These are phyloP conservation scores for Pythium phragmiticola DNA, from an alignment of 352 stramenopile species.

Conservation along the genomic window DNA sequence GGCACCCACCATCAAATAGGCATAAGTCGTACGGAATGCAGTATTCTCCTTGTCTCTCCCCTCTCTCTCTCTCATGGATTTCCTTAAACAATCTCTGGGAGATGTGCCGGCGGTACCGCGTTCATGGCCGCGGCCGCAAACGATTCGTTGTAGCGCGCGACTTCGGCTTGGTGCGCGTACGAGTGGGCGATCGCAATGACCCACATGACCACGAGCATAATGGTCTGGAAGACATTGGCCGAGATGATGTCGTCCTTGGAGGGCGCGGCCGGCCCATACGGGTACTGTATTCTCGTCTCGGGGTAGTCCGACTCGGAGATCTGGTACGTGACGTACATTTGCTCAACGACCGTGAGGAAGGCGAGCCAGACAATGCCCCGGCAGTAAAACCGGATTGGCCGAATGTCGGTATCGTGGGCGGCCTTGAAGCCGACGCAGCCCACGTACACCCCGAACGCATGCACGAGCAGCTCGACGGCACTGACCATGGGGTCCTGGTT, in stretches of 20 bases:
- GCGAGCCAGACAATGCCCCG: constrained; percentile 77
- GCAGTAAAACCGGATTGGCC: constrained; percentile 82
- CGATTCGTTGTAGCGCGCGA: constrained; percentile 81
- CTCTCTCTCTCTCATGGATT: too few relatives aligned
- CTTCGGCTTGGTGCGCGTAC: constrained; percentile 70
- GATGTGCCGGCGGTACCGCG: constrained; percentile 61
- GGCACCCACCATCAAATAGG: too few relatives aligned
- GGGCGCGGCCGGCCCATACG: constrained; percentile 68
- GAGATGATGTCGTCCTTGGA: constrained; percentile 86
- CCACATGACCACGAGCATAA: constrained; percentile 86
- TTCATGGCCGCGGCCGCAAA: constrained; percentile 83
- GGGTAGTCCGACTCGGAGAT: constrained; percentile 77
- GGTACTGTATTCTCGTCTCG: constrained; percentile 65
- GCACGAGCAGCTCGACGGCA: constrained; percentile 66
- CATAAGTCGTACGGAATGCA: too few relatives aligned
- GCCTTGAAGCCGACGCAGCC: constrained; percentile 86
- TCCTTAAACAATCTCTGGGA: constrained; percentile 57
- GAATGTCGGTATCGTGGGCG: constrained; percentile 84
- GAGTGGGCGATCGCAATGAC: constrained; percentile 78
- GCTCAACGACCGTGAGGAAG: constrained; percentile 71
- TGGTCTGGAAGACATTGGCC: constrained; percentile 80
- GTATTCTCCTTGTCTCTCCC: too few relatives aligned
- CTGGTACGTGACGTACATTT: constrained; percentile 83
- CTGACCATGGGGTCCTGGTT: constrained; percentile 72
- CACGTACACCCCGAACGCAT: constrained; percentile 84